These are phyloP conservation scores for Gossypium gossypioides DNA, from an alignment of 441 rosid species.

Conservation along the genomic window DNA sequence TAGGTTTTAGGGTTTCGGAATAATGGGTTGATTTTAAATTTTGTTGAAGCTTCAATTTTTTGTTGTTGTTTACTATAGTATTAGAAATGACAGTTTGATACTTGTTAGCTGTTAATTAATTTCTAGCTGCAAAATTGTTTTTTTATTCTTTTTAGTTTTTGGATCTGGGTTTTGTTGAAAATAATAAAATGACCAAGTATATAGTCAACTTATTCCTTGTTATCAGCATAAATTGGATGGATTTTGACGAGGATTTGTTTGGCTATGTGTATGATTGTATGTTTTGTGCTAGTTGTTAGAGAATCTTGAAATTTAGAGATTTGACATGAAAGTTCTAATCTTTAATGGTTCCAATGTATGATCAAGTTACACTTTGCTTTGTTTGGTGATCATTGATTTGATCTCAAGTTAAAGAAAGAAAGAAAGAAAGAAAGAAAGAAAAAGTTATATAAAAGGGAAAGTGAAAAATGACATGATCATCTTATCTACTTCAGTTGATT, in stretches of 20 bases:
- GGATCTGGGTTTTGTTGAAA: constrained; percentile 17
- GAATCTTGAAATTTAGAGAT: constrained; percentile 9
- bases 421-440: neutral
- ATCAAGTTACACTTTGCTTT: constrained; percentile 8
- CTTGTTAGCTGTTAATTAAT: neutral
- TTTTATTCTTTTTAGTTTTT: neutral
- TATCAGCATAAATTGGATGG: constrained; percentile 19
- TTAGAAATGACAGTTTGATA: neutral
- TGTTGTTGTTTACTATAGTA: neutral
- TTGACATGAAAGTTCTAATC: neutral
- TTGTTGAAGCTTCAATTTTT: neutral
- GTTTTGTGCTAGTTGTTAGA: constrained; percentile 7
- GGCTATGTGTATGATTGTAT: constrained; percentile 7
- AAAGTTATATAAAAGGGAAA: neutral
- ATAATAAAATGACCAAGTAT: neutral
- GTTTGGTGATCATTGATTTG: constrained; percentile 10
- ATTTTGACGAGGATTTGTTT: constrained; percentile 1
- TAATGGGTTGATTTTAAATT: constrained; percentile 10
- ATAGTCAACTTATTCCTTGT: constrained; percentile 12
- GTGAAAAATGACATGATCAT: constrained; percentile 7
- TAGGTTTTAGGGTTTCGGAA: constrained; percentile 5
- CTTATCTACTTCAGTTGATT: constrained; percentile 17
- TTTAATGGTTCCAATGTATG: neutral
- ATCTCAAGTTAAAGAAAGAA: constrained; percentile 10
- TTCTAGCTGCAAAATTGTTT: neutral